These are phyloP conservation scores for Aspergillus sp. DNA, from an alignment of 2,329 filamentous ascomycete species.

Conservation along the genomic window DNA sequence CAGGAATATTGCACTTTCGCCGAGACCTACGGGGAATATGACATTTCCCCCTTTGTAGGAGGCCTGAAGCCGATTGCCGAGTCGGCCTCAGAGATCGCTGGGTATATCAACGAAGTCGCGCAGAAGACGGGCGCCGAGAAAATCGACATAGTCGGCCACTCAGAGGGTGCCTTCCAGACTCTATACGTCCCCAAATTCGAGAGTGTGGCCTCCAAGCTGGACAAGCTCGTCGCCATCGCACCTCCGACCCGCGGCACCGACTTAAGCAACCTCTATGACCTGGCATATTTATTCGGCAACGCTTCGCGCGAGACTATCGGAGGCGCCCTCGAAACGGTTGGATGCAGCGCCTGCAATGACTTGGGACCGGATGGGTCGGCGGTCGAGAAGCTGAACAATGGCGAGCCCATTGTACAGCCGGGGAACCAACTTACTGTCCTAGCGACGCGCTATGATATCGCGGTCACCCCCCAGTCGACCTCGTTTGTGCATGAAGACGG, in stretches of 20 bases:
- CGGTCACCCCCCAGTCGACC: conserved; percentile 25
- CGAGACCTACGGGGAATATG: conserved; percentile 33
- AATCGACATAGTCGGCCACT: conserved; percentile 36
- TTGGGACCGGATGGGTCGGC: conserved; percentile 21
- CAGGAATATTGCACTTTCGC: conserved; percentile 37
- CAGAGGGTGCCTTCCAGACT: conserved; percentile 35
- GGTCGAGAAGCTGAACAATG: conserved; percentile 22
- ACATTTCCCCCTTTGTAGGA: conserved; percentile 28
- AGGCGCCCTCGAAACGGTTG: conserved; percentile 17
- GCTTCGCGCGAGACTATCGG: conserved; percentile 13
- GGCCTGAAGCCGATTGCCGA: conserved; percentile 29
- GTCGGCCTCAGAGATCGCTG: conserved; percentile 33
- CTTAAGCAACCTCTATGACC: conserved; percentile 20
- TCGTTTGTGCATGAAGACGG: conserved; percentile 24
- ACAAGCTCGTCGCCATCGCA: conserved; percentile 28
- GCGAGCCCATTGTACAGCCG: conserved; percentile 22
- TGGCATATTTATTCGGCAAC: conserved; percentile 21
- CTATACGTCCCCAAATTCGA: conserved; percentile 34
- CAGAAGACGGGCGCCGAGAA: conserved; percentile 27
- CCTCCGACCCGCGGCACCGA: conserved; percentile 27
- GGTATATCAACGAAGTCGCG: conserved; percentile 29
- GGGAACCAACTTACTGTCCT: conserved; percentile 28
- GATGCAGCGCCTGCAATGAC: conserved; percentile 27
- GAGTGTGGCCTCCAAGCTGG: conserved; percentile 18
- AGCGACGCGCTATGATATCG: conserved; percentile 23